Evolutionary conservation across 169 alveolate species (phyloP).

Genomic region (Cryptosporidium canis): DNA sequence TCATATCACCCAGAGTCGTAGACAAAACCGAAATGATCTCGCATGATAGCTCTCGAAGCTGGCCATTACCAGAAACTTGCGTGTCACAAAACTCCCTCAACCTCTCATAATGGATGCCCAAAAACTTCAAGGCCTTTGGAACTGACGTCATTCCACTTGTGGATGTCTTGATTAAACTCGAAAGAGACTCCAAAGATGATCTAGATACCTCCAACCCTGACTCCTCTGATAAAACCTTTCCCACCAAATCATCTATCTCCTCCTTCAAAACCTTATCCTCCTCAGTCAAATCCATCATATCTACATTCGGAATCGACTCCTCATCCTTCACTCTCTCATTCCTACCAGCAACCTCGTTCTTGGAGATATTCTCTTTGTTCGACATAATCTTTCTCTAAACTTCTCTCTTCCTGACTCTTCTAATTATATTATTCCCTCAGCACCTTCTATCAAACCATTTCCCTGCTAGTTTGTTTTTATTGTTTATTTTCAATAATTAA

Average conservation of each 20-base stretch:
- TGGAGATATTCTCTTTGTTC: conserved; percentile 34
- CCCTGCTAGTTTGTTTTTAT: neutral
- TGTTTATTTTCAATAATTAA: neutral
- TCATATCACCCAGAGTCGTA: conserved; percentile 73
- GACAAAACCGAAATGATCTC: conserved; percentile 75
- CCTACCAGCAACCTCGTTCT: neutral
- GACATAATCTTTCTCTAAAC: neutral
- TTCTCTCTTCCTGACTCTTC: neutral
- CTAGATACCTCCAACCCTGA: conserved; percentile 15
- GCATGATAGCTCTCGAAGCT: conserved; percentile 30
- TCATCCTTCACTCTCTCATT: neutral
- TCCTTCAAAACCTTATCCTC: conserved; percentile 38
- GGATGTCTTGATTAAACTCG: conserved; percentile 78
- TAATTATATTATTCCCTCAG: neutral
- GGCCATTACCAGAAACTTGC: conserved; percentile 46
- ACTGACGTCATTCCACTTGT: conserved; percentile 87
- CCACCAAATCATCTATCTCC: conserved; percentile 45
- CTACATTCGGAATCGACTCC: conserved; percentile 6
- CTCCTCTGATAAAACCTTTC: neutral
- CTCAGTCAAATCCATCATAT: conserved; percentile 65
- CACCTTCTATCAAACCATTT: conserved; percentile 1
- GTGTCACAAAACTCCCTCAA: conserved; percentile 77
- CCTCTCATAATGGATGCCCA: conserved; percentile 79
- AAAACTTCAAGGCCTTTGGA: conserved; percentile 85
- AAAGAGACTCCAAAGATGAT: neutral